Conservation (phyloP, 108 stramenopile genomes). For the Cyclostephanos tholiformis region DNA sequence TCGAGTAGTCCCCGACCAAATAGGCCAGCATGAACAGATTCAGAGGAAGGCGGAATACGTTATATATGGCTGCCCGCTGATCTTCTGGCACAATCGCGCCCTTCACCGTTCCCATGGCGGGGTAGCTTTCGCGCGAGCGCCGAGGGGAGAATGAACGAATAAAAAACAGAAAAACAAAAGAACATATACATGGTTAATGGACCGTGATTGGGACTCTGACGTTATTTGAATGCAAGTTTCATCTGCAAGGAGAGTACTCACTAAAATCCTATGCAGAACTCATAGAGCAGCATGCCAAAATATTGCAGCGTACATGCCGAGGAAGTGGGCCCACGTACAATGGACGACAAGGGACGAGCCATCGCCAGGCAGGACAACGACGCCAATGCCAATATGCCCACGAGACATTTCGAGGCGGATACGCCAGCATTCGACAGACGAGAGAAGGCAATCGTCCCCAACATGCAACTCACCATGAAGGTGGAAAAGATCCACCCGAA, state of each 20-base stretch:
- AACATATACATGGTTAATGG: background rate
- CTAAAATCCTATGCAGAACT: slow-evolving; percentile 93
- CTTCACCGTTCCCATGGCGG: slow-evolving; percentile 93
- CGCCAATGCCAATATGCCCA: slow-evolving; percentile 63
- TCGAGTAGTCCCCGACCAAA: slow-evolving; percentile 72
- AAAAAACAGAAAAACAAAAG: background rate
- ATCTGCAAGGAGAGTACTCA: background rate
- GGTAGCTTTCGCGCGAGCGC: slow-evolving; percentile 49
- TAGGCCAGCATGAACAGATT: slow-evolving; percentile 90
- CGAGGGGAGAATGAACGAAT: background rate
- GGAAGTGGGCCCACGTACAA: slow-evolving; percentile 44
- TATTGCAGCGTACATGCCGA: slow-evolving; percentile 58
- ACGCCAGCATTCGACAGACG: slow-evolving; percentile 56
- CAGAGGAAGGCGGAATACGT: slow-evolving; percentile 90
- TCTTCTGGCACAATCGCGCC: slow-evolving; percentile 92
- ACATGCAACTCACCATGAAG: slow-evolving; percentile 95
- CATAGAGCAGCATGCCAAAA: slow-evolving; percentile 88
- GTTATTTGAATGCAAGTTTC: background rate
- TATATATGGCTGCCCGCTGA: slow-evolving; percentile 94
- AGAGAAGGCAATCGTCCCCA: slow-evolving; percentile 85
- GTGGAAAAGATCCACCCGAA: slow-evolving; percentile 91
- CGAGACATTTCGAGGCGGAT: slow-evolving; percentile 65
- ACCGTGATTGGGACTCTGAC: background rate
- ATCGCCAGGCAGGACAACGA: slow-evolving; percentile 46
- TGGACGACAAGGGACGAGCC: slow-evolving; percentile 31